Evolutionary conservation across 2,329 filamentous ascomycete genomes (phyloP), one percentile per base, ranked within the genome.

Genomic region (Ustulina deusta): DNA sequence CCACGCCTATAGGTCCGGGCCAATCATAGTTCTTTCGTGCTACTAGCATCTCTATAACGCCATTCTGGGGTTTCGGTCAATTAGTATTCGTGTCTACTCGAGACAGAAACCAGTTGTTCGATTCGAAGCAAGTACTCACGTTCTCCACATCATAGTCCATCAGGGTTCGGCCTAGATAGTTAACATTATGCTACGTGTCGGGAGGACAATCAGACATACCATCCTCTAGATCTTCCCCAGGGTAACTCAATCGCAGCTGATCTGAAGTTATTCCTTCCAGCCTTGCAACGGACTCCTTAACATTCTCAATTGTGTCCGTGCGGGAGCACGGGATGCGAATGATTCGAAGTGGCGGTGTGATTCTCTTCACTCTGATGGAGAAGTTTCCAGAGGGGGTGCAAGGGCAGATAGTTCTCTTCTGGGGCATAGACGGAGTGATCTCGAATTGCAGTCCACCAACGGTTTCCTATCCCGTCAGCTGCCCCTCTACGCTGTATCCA

Each of bases 401-500:
- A 17, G 1, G 0, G 20, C 6, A n/a, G 11, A 20, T 6, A 13
- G 52, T 10, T 34, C n/a, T 29, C 25, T 46, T 25, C 34, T 3
- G 15, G 0, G 68, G 62, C 20, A 65, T 20, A 11, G 54, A 48
- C 1, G 79, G 80, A 0, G 78, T 81, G 22, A 86, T 76, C 63
- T 85, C 83, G 44, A 86, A 75, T 63, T 83, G 83, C 2, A 86
- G 65, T 3, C 82, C 82, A 17, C 80, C 79, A 5, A 78, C 68
- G 2, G 69, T 66, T 25, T 85, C 83, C 46, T 78, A 61, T 3
- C 82, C 81, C 0, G 80, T 84, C 5, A 84, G 69, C 69, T 86
- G 83, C 1, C 77, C 76, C 71, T 86, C 83, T 7, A 85, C 78
- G 0, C 80, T 79, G 61, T 83, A 82, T 0, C 82, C 81, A 15